These are phyloP conservation scores for Lepiota venenata DNA, from an alignment of 768 basidiomycete genomes.

Conservation along the genomic window DNA sequence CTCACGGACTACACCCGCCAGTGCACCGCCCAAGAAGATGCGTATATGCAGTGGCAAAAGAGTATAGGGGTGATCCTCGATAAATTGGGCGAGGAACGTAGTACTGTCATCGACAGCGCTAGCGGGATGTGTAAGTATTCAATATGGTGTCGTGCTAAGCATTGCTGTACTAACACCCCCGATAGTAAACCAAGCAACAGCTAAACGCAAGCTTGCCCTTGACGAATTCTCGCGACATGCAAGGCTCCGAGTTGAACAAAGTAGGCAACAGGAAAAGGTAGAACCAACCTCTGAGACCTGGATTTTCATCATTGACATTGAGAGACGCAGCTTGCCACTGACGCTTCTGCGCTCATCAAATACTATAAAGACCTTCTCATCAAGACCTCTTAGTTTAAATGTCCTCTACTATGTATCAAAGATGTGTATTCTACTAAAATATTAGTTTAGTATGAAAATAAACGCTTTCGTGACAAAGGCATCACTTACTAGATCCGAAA, in stretches of 20 bases:
- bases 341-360: slow-evolving; percentile 32
- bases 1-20: slow-evolving; percentile 20
- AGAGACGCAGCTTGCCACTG: slow-evolving; percentile 26
- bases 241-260: slow-evolving; percentile 29
- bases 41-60: slow-evolving; percentile 8
- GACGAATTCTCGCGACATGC: slow-evolving; percentile 30
- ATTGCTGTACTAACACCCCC: neutral
- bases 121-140: slow-evolving; percentile 33
- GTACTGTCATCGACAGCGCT: slow-evolving; percentile 29
- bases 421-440: neutral
- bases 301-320: neutral
- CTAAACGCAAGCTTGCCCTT: slow-evolving; percentile 25
- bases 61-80: slow-evolving; percentile 26
- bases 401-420: too few species aligned
- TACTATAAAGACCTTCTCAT: slow-evolving; percentile 29
- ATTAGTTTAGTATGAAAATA: neutral
- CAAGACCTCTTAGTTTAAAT: neutral
- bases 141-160: neutral
- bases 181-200: slow-evolving; percentile 25
- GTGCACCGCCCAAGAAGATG: neutral
- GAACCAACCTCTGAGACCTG: neutral
- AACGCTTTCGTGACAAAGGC: neutral
- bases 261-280: slow-evolving; percentile 34
- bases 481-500: slow-evolving; percentile 12
- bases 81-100: slow-evolving; percentile 31